A percentile compares a stretch with the other conserved stretches of the same genome.
These are phyloP conservation scores for Pterocarpus santalinus DNA, from an alignment of 306 rosid species.

Conservation along the genomic window DNA sequence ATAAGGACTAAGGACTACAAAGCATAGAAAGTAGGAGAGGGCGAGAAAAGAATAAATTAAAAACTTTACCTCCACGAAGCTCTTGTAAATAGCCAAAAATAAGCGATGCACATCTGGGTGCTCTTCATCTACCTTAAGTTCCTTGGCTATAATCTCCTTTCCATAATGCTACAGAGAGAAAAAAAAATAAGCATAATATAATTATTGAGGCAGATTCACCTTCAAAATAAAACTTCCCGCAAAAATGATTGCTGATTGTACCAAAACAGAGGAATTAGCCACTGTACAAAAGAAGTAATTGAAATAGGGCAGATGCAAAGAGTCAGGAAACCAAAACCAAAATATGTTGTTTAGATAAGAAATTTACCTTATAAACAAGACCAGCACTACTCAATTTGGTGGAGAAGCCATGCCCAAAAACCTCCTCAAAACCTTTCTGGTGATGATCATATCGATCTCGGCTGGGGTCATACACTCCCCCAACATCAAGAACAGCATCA, in stretches of 20 bases:
- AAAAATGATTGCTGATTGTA: not conserved
- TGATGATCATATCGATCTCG: conserved; percentile 94
- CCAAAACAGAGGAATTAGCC: conserved; percentile 13
- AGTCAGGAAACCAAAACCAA: not conserved
- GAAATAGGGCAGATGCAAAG: not conserved
- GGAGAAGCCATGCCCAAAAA: conserved; percentile 87
- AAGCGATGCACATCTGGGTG: conserved; percentile 77
- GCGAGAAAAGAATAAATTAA: not conserved
- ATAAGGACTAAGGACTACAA: not conserved
- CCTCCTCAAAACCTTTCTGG: conserved; percentile 93
- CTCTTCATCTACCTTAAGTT: conserved; percentile 82
- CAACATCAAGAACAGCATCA: conserved; percentile 98
- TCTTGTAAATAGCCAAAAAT: conserved; percentile 87
- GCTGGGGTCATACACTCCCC: conserved; percentile 87
- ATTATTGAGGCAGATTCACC: conserved; percentile 24
- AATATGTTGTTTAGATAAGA: conserved; percentile 27
- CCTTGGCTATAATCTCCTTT: conserved; percentile 92
- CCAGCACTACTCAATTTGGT: conserved; percentile 98
- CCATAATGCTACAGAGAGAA: conserved; percentile 79
- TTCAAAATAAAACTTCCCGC: not conserved
- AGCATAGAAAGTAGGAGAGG: not conserved
- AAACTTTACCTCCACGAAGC: conserved; percentile 93
- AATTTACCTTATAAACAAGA: conserved; percentile 83
- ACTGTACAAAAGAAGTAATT: not conserved
- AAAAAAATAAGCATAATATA: not conserved